Conservation (phyloP, 495 filamentous ascomycete genomes). For the Penicillium desertorum region DNA sequence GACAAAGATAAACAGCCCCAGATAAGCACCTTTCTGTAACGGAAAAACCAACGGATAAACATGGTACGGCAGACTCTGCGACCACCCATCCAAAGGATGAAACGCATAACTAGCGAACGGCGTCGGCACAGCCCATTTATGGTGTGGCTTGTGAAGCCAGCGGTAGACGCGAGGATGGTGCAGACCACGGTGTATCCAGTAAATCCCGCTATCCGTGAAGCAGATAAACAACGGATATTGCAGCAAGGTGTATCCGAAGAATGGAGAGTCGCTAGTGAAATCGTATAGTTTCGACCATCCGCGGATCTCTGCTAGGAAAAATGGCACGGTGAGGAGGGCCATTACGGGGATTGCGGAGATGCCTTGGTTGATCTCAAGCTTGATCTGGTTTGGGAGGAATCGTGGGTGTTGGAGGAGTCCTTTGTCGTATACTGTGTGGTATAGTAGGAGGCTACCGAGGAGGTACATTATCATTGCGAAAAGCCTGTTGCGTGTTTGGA, state of each 20-base stretch:
- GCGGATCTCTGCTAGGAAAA: constrained; percentile 77
- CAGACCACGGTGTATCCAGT: constrained; percentile 86
- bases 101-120: constrained; percentile 91
- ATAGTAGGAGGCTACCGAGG: constrained; percentile 69
- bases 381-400: constrained; percentile 86
- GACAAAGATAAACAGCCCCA: constrained; percentile 82
- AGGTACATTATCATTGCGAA: constrained; percentile 71
- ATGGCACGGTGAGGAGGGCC: constrained; percentile 72
- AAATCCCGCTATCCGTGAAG: constrained; percentile 90
- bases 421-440: constrained; percentile 88
- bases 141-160: constrained; percentile 88
- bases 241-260: constrained; percentile 67
- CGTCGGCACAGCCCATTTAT: constrained; percentile 98
- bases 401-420: constrained; percentile 79
- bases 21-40: constrained; percentile 82
- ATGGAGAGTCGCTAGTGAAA: constrained; percentile 63
- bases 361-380: constrained; percentile 76
- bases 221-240: constrained; percentile 88
- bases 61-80: constrained; percentile 91
- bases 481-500: constrained; percentile 46
- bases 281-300: constrained; percentile 88
- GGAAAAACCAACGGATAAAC: constrained; percentile 89
- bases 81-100: constrained; percentile 88
- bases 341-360: constrained; percentile 71
- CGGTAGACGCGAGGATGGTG: constrained; percentile 83